These are phyloP conservation scores for Pseudogymnoascus sp. DNA, from an alignment of 2,329 filamentous ascomycete genomes.

Conservation along the genomic window DNA sequence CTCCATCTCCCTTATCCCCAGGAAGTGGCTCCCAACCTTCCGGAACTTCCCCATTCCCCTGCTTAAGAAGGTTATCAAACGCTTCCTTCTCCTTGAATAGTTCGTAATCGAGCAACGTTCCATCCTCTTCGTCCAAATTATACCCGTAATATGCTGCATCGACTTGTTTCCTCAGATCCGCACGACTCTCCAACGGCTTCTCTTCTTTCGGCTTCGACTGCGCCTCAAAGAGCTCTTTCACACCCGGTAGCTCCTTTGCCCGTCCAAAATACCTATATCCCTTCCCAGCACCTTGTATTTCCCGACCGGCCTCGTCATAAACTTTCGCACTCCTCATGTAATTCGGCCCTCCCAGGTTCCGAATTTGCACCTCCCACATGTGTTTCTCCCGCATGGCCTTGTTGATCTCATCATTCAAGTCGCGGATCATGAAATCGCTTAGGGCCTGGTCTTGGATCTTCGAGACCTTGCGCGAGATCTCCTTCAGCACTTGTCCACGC, in stretches of 20 bases:
- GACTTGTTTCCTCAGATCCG: conserved; percentile 66
- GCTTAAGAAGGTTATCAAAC: conserved; percentile 55
- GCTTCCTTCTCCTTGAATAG: conserved; percentile 75
- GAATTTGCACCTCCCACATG: conserved; percentile 97
- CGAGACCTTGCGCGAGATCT: conserved; percentile 93
- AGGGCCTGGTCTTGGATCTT: conserved; percentile 87
- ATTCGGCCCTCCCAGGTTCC: conserved; percentile 72
- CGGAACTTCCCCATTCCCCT: conserved; percentile 49
- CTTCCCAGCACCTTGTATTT: conserved; percentile 63
- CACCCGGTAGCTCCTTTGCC: conserved; percentile 81
- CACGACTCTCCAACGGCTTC: conserved; percentile 56
- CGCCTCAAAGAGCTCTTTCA: conserved; percentile 91
- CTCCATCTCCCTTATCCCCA: conserved; percentile 76
- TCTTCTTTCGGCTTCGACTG: conserved; percentile 52
- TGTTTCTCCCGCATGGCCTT: conserved; percentile 98
- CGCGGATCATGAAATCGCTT: conserved; percentile 95
- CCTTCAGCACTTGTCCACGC: conserved; percentile 94
- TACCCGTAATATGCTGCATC: conserved; percentile 97
- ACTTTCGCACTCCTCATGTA: conserved; percentile 42
- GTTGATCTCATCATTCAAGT: conserved; percentile 99
- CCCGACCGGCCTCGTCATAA: conserved; percentile 46
- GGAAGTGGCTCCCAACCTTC: conserved; percentile 79
- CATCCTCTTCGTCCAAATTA: conserved; percentile 85
- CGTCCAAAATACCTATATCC: conserved; percentile 93
- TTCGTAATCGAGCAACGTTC: conserved; percentile 72